Evolutionary conservation across 31 red algal species (phyloP), one percentile per base, ranked within the genome.

Genomic region (Odonthalia washingtoniensis): DNA sequence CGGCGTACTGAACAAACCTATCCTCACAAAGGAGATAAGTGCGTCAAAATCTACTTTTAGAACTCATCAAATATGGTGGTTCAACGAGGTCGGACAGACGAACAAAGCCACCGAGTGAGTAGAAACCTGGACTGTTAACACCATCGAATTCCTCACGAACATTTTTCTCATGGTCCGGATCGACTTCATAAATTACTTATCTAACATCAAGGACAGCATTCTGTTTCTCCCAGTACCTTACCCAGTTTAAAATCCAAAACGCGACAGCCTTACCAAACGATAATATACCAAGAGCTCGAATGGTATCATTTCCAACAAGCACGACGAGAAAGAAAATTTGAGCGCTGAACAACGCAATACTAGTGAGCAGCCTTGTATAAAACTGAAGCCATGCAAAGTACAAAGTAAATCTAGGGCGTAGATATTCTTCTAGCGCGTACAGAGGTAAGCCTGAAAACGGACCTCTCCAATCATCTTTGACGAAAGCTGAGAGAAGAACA

Each of bases 91-190:
- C 94, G 63, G 76, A 84, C 0, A 96, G 82, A 39, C 69, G 53
- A 12, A 96, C 94, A 77, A 96, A 96, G 36, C 94, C 94, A 65
- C 87, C 90, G 24, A 72, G 46, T 52, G 77, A 90, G 87, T 96
- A 96, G 70, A 96, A 96, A 9, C 94, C 94, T 31, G 68, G 72
- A 1, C 78, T 78, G 27, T 46, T 76, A 14, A 89, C 87, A 1
- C 94, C 94, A 12, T 67, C 52, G 41, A 87, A 96, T 42, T 96
- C 85, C 36, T 70, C 83, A 27, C 94, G 89, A 31, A 72, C 85
- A 44, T 93, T 82, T 36, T 96, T 90, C 34, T 70, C 42, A 1
- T 46, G 75, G 37, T 96, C 94, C 24, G 92, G 85, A 70, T 96
- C 89, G 3, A 33, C 31, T 2, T 44, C 42, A 64, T 85, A 34